phyloP scores from a whole-genome alignment of 305 asterid species.

The Fraxinus dipetala region DNA sequence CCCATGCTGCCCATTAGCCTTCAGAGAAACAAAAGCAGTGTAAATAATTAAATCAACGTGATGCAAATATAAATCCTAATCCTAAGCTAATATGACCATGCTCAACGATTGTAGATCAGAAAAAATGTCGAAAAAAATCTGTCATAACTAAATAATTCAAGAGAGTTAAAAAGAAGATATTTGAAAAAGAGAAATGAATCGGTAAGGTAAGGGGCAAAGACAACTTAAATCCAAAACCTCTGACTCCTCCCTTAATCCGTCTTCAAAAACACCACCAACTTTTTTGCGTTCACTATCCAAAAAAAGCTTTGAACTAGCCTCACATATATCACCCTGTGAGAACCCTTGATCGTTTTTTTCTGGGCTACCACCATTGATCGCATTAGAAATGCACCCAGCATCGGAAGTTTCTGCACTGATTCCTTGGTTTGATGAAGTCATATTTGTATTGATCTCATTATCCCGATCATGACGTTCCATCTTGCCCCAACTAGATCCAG shows the following conservation, averaged over 20 bases:
- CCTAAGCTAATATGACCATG: conserved; percentile 5
- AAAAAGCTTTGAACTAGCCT: conserved; percentile 33
- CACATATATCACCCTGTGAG: conserved; percentile 24
- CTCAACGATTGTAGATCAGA: neutral
- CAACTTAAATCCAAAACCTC: conserved; percentile 71
- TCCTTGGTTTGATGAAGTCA: conserved; percentile 13
- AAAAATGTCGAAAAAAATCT: neutral
- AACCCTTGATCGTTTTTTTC: conserved; percentile 30
- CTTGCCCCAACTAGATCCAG: conserved; percentile 13
- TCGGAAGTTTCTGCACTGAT: conserved; percentile 29
- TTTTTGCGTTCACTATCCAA: conserved; percentile 39
- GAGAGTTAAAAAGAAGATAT: neutral
- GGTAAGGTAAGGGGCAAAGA: conserved; percentile 21
- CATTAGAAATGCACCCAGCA: conserved; percentile 26
- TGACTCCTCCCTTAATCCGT: conserved; percentile 54
- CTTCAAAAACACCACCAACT: conserved; percentile 42
- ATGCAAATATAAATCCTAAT: neutral
- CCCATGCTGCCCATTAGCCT: conserved; percentile 42
- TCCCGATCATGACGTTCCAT: conserved; percentile 23
- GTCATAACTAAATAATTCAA: conserved; percentile 6
- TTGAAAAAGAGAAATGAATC: neutral
- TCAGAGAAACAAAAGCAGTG: conserved; percentile 34
- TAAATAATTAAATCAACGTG: conserved; percentile 17
- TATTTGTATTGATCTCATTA: conserved; percentile 17
- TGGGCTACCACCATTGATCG: conserved; percentile 21